phyloP scores from a whole-genome alignment of 2,329 filamentous ascomycete species.

The Colletotrichum lindemuthianum region DNA sequence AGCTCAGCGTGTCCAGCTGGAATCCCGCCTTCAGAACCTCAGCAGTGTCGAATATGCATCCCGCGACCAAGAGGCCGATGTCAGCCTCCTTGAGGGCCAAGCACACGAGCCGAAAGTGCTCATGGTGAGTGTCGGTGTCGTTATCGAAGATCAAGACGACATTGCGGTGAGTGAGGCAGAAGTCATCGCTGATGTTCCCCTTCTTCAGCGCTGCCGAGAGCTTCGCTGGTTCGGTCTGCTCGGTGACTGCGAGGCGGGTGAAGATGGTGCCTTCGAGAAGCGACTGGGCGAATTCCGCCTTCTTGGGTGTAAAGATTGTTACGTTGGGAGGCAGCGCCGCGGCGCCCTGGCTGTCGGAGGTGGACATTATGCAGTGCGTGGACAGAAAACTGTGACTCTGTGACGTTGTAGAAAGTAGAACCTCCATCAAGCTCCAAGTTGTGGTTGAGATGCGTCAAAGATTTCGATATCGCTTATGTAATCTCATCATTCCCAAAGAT shows the following conservation, averaged over 20 bases:
- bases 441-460: too few species aligned
- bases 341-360: neutral
- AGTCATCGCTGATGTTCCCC: constrained; percentile 22
- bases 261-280: constrained; percentile 36
- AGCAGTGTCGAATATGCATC: constrained; percentile 37
- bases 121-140: constrained; percentile 37
- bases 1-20: constrained; percentile 38
- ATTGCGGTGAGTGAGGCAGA: constrained; percentile 36
- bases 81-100: constrained; percentile 39
- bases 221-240: constrained; percentile 30
- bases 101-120: constrained; percentile 39
- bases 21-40: constrained; percentile 37
- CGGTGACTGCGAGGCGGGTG: constrained; percentile 37
- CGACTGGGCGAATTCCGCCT: constrained; percentile 21
- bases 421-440: too few species aligned
- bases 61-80: constrained; percentile 38
- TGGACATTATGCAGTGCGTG: too few species aligned
- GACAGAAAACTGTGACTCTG: too few species aligned
- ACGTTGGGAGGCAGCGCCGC: constrained; percentile 38
- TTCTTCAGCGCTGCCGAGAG: constrained; percentile 29
- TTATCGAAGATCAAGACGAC: constrained; percentile 36
- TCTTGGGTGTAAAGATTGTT: constrained; percentile 36
- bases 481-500: too few species aligned
- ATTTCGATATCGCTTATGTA: too few species aligned
- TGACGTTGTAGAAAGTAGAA: too few species aligned